Percentiles rank a stretch among this genome's conserved stretches.
These are phyloP conservation scores for Heterotrichella gracilis DNA, from an alignment of 352 stramenopile genomes.

Conservation along the genomic window DNA sequence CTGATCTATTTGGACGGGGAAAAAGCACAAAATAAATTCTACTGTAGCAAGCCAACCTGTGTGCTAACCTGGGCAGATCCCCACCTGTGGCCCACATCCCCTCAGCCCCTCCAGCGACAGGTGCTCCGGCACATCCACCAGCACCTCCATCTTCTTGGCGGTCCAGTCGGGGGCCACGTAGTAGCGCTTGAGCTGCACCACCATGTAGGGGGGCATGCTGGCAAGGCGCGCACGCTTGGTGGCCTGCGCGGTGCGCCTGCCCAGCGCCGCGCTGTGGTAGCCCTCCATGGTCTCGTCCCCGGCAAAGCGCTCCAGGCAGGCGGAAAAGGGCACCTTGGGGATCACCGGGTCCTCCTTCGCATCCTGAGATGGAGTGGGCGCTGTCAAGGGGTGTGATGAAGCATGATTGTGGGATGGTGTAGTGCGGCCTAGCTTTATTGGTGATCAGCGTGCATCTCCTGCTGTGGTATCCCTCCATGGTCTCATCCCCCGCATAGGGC, in stretches of 20 bases:
- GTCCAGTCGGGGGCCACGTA: conserved; percentile 70
- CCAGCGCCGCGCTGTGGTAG: conserved; percentile 35
- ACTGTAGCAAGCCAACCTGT: too few species aligned
- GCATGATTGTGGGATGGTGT: too few species aligned
- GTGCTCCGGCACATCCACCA: conserved; percentile 62
- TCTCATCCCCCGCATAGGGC: conserved; percentile 43
- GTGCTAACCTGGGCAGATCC: too few species aligned
- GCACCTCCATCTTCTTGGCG: conserved; percentile 77
- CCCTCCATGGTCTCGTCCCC: conserved; percentile 55
- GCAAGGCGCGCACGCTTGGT: conserved; percentile 25
- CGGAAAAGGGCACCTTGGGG: conserved; percentile 55
- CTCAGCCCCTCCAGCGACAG: conserved; percentile 47
- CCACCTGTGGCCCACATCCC: too few species aligned
- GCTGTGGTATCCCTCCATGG: conserved; percentile 55
- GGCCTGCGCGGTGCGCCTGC: conserved; percentile 16
- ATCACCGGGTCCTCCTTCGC: conserved; percentile 40
- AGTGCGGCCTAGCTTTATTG: too few species aligned
- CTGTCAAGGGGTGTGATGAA: too few species aligned
- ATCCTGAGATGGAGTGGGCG: too few species aligned
- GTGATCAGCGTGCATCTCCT: too few species aligned
- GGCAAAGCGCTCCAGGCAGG: conserved; percentile 60
- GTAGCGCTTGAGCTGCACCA: conserved; percentile 79
- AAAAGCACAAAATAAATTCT: too few species aligned
- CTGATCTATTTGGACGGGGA: too few species aligned
- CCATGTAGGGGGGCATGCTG: conserved; percentile 72